Conservation (phyloP, 2,329 filamentous ascomycete genomes). For the Beauveria sp. region DNA sequence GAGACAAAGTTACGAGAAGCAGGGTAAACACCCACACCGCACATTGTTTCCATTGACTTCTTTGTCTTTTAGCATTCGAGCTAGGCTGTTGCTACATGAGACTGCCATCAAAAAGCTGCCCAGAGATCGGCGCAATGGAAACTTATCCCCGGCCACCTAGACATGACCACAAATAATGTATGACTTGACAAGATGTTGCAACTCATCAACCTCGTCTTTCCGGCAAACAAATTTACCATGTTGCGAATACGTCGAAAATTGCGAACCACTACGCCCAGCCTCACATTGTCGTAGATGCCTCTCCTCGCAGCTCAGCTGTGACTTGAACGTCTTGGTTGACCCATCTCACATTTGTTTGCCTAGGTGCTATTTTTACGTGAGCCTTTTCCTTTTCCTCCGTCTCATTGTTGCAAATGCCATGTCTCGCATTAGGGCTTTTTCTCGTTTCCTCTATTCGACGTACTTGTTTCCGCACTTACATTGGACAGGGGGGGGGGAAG, state of each 20-base stretch:
- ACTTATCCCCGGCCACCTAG: background rate
- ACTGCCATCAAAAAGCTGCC: background rate
- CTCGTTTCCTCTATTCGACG: slow-evolving; percentile 7
- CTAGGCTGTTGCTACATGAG: background rate
- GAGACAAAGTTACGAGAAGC: background rate
- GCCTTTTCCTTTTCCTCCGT: background rate
- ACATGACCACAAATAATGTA: too few species aligned
- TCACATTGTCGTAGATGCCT: background rate
- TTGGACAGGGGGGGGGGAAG: background rate
- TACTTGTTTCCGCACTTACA: slow-evolving; percentile 10
- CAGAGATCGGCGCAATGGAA: background rate
- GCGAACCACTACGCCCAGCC: background rate
- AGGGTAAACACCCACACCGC: background rate
- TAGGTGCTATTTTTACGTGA: background rate
- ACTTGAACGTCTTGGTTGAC: background rate
- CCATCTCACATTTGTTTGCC: background rate
- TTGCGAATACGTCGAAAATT: background rate
- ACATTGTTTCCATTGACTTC: background rate
- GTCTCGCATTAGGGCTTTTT: slow-evolving; percentile 3
- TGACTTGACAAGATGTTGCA: background rate
- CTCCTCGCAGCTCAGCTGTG: background rate
- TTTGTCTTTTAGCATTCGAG: background rate
- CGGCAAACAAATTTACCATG: too few species aligned
- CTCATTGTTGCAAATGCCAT: slow-evolving; percentile 4
- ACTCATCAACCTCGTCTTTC: background rate